Percentiles rank a stretch among this genome's conserved stretches.
These are phyloP conservation scores for Lojkania enalia DNA, from an alignment of 2,329 filamentous ascomycete genomes.

Conservation along the genomic window DNA sequence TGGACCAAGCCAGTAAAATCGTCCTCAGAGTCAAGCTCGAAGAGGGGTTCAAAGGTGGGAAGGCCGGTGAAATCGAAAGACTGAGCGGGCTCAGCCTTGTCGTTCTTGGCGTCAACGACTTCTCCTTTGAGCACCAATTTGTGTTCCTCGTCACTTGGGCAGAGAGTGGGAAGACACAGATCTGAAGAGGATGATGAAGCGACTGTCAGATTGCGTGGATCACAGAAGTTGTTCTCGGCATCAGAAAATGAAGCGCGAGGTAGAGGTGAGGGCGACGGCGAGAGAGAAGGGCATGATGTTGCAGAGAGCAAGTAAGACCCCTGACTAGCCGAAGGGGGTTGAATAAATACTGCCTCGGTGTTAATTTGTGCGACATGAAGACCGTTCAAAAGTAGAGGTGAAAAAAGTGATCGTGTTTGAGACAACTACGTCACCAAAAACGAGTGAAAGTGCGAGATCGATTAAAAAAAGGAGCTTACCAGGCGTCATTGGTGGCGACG, in stretches of 20 bases:
- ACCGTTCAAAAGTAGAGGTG: too few species aligned
- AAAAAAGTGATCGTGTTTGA: too few species aligned
- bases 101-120: constrained; percentile 35
- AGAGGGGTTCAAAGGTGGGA: constrained; percentile 80
- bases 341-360: constrained; percentile 61
- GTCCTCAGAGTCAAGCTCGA: constrained; percentile 89
- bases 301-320: constrained; percentile 72
- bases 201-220: constrained; percentile 86
- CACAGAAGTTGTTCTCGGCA: constrained; percentile 81
- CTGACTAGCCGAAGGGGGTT: constrained; percentile 67
- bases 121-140: constrained; percentile 55
- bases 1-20: constrained; percentile 79
- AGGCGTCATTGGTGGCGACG: constrained; percentile 87
- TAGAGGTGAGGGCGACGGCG: constrained; percentile 81
- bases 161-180: constrained; percentile 64
- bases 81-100: constrained; percentile 41
- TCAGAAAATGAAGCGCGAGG: constrained; percentile 70
- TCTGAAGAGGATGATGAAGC: constrained; percentile 63
- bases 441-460: neutral
- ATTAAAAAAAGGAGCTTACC: constrained; percentile 62
- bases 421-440: neutral
- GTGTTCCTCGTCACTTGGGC: constrained; percentile 65
- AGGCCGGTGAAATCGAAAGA: constrained; percentile 58
- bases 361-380: constrained; percentile 24
- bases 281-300: constrained; percentile 78